Percentiles rank a stretch among this genome's conserved stretches.
phyloP scores from a whole-genome alignment of 352 stramenopile species.

The Phytophthora fragariae region DNA sequence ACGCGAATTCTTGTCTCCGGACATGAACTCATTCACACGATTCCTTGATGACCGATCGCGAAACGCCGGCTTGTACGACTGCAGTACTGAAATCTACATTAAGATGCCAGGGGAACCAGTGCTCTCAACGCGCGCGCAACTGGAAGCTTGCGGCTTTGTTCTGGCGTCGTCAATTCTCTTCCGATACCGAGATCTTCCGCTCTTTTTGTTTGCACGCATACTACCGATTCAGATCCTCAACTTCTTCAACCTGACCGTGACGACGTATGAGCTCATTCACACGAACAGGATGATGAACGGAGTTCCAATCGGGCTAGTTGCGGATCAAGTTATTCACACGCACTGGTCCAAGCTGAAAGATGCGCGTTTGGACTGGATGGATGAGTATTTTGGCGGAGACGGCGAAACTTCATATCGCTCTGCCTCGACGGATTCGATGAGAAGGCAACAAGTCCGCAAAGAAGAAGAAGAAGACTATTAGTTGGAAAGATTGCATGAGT shows the following conservation, averaged over 20 bases:
- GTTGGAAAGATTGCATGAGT: not conserved
- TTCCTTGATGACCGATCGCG: constrained; percentile 49
- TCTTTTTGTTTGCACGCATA: constrained; percentile 36
- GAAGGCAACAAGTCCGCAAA: constrained; percentile 7
- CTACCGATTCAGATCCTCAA: constrained; percentile 34
- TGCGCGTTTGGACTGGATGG: constrained; percentile 12
- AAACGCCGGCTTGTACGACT: constrained; percentile 37
- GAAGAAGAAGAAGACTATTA: not conserved
- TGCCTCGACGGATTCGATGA: constrained; percentile 1
- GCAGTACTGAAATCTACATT: constrained; percentile 43
- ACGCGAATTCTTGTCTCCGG: not conserved
- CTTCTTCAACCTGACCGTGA: constrained; percentile 49
- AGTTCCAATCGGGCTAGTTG: constrained; percentile 22
- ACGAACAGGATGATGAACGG: constrained; percentile 28
- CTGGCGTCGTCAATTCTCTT: constrained; percentile 41
- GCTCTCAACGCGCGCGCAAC: constrained; percentile 39
- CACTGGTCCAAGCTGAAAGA: constrained; percentile 42
- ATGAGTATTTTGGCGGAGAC: constrained; percentile 24
- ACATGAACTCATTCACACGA: constrained; percentile 46
- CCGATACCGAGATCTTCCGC: constrained; percentile 41
- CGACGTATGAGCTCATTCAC: constrained; percentile 36
- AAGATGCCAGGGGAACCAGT: constrained; percentile 9
- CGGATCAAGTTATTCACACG: constrained; percentile 43
- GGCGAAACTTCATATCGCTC: constrained; percentile 29
- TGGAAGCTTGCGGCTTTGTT: constrained; percentile 46